Evolutionary conservation across 352 stramenopile genomes (phyloP), one percentile per base, ranked within the genome.

Genomic region (Globisporangium rhizosaccharum): DNA sequence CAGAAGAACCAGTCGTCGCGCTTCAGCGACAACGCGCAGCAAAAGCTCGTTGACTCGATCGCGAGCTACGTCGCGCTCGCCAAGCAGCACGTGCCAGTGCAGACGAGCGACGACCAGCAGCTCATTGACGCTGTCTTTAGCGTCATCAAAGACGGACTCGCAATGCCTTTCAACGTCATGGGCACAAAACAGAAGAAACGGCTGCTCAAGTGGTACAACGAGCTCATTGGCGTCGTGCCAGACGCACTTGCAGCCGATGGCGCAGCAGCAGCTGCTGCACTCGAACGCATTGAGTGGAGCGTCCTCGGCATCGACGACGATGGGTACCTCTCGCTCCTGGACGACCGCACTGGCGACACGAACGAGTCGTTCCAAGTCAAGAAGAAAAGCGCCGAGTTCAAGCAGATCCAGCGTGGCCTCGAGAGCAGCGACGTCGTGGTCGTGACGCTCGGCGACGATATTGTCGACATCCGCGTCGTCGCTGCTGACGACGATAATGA

Each of bases 201-300:
- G 18, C 66, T 92, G 45, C 57, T 94, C 28, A 94, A 94, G 53
- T 90, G 84, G 80, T 86, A 92, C 73, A 92, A 92, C 49, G 82
- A 94, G 55, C 71, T 92, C 51, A 87, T 91, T 42, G 68, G 62
- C 28, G 56, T 82, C 46, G 71, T 85, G 48, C 69, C 66, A 9
- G 79, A 86, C 46, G 65, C 61, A 28, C 61, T 80, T 17, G 42
- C 60, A 47, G 59, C 67, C 2, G 65, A 74, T 1, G 68, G 62
- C 6, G 56, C 66, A 18, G 65, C 65, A 15, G 59, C 57, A 1
- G 51, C 59, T 0, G 56, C 64, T 1, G 59, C 33, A 36, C 47
- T 30, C 1, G 45, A 51, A 42, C 62, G 54, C 25, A 52, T 83
- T 1, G 59, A 79, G 59, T 90, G 82, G 79, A 87, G 64, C 52